Evolutionary conservation across 768 basidiomycete genomes (phyloP).

Genomic region (Podaxis carcinomalis): DNA sequence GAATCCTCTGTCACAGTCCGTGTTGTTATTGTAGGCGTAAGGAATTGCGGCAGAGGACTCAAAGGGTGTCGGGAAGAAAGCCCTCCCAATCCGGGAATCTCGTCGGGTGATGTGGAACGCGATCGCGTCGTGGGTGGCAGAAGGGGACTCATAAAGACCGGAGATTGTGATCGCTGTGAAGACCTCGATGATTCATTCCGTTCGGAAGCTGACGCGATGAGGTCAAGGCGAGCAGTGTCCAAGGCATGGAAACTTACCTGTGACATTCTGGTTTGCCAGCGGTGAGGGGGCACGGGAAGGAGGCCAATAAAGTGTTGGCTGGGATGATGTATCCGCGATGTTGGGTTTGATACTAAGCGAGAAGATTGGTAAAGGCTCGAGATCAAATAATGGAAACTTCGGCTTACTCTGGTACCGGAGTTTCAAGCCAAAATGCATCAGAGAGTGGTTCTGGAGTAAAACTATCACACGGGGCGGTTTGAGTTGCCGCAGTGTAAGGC

Average conservation of each 20-base stretch:
- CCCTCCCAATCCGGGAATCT: slow-evolving; percentile 8
- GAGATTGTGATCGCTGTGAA: neutral
- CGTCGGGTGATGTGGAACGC: slow-evolving; percentile 2
- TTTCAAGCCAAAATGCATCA: neutral
- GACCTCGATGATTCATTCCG: neutral
- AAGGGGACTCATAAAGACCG: slow-evolving; percentile 4
- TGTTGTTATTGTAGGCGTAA: neutral
- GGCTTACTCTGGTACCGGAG: neutral
- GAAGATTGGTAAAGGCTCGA: neutral
- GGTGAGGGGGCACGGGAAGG: neutral
- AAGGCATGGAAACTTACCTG: neutral
- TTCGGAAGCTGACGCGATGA: neutral
- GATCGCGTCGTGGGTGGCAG: neutral
- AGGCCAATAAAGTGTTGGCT: neutral
- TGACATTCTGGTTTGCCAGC: neutral
- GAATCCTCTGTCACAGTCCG: neutral
- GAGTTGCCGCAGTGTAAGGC: neutral
- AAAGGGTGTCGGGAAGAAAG: neutral
- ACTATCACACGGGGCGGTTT: neutral
- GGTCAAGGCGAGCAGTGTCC: neutral
- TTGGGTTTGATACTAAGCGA: neutral
- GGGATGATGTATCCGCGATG: neutral
- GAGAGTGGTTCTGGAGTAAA: neutral
- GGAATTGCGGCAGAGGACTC: neutral
- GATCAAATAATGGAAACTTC: neutral